Evolutionary conservation across 345 rosid species (phyloP).

Genomic region (Nephelium lappaceum): DNA sequence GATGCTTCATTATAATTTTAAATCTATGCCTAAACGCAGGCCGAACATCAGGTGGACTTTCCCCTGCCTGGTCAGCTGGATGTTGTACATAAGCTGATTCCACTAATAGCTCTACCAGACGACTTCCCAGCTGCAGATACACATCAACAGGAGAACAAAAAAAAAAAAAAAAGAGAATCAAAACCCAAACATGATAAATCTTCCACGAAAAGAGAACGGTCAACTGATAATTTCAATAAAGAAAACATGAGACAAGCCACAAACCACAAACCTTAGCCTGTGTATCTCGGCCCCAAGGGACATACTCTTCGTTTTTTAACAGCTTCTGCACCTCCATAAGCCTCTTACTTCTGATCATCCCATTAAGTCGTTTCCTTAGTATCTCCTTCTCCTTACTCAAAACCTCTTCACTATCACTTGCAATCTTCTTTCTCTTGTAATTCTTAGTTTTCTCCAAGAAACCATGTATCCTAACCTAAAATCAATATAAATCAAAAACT

Average conservation of each 20-base stretch:
- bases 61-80: conserved; percentile 67
- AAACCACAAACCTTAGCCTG: conserved; percentile 89
- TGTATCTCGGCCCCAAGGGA: conserved; percentile 86
- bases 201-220: conserved; percentile 6
- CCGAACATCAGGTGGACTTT: conserved; percentile 78
- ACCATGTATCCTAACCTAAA: conserved; percentile 77
- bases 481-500: conserved; percentile 17
- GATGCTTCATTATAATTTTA: conserved; percentile 54
- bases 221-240: conserved; percentile 16
- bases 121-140: conserved; percentile 78
- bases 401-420: conserved; percentile 47
- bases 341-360: conserved; percentile 72
- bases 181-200: conserved; percentile 1
- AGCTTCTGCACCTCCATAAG: conserved; percentile 67
- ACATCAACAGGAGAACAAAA: background rate
- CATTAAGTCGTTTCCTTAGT: conserved; percentile 72
- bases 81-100: conserved; percentile 89
- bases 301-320: conserved; percentile 61
- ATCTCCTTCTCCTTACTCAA: conserved; percentile 56
- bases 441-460: conserved; percentile 73
- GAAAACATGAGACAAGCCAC: conserved; percentile 17
- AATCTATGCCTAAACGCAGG: conserved; percentile 88
- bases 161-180: background rate
- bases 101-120: conserved; percentile 75
- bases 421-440: conserved; percentile 46